Conservation (phyloP, 352 stramenopile species). For the Pythium diclinum region DNA sequence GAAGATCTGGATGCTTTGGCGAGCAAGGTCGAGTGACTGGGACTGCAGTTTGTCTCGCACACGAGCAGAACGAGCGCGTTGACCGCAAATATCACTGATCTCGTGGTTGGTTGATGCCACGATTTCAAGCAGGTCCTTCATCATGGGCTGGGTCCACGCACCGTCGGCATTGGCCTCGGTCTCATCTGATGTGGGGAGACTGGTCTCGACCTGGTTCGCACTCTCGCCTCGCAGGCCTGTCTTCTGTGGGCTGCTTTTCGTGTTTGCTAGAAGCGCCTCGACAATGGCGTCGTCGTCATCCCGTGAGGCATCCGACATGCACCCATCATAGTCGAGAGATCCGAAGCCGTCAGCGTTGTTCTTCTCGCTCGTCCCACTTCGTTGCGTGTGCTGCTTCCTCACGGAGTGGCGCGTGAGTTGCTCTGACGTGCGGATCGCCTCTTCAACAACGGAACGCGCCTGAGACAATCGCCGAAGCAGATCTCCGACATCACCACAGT, state of each 20-base stretch:
- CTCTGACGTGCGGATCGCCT: constrained; percentile 18
- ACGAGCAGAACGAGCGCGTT: constrained; percentile 55
- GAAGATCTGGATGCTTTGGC: constrained; percentile 63
- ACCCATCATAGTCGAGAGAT: constrained; percentile 14
- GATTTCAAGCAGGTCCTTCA: constrained; percentile 64
- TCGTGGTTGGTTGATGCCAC: constrained; percentile 45
- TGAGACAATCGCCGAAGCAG: constrained; percentile 9
- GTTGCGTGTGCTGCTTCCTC: constrained; percentile 3
- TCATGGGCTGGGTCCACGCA: constrained; percentile 32
- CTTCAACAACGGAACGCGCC: constrained; percentile 13
- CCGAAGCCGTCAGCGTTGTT: background rate
- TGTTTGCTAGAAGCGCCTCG: background rate
- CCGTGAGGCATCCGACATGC: constrained; percentile 20
- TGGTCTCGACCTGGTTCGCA: background rate
- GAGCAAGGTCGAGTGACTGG: constrained; percentile 54
- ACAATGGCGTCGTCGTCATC: constrained; percentile 18
- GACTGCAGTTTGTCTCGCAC: constrained; percentile 67
- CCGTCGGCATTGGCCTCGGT: constrained; percentile 12
- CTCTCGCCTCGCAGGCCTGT: background rate
- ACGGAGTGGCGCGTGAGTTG: constrained; percentile 19
- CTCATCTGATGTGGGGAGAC: background rate
- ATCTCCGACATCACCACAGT: background rate
- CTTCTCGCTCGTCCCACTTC: background rate
- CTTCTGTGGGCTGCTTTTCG: background rate
- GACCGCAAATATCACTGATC: constrained; percentile 39